Conservation (phyloP, 768 basidiomycete genomes). For the Astraeus odoratus region DNA sequence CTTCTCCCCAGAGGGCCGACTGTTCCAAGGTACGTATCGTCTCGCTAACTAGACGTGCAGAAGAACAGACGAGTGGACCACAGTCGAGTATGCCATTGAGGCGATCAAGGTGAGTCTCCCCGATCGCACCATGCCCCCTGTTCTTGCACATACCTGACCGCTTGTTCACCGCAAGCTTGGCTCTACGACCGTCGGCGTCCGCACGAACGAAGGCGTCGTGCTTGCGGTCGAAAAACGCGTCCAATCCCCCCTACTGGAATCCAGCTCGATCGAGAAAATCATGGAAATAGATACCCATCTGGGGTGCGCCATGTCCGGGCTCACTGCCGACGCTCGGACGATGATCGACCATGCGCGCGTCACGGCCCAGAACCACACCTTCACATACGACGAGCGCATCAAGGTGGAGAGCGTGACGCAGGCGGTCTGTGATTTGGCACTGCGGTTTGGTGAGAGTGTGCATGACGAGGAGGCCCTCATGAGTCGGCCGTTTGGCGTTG, state of each 20-base stretch:
- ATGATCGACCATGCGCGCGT: constrained; percentile 99
- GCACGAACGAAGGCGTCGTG: constrained; percentile 83
- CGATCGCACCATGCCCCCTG: not conserved
- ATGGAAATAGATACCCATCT: constrained; percentile 99
- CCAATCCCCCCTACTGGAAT: constrained; percentile 92
- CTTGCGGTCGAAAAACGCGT: constrained; percentile 98
- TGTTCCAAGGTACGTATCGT: constrained; percentile 83
- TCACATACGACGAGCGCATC: constrained; percentile 95
- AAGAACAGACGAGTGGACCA: constrained; percentile 10
- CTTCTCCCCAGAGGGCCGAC: constrained; percentile 95
- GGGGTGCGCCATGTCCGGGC: constrained; percentile 95
- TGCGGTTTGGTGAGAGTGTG: constrained; percentile 97
- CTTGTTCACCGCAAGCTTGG: constrained; percentile 61
- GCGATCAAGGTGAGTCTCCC: constrained; percentile 84
- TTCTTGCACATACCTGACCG: constrained; percentile 1
- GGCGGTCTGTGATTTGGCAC: constrained; percentile 94
- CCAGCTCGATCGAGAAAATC: constrained; percentile 96
- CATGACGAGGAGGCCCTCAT: constrained; percentile 99
- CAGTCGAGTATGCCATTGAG: constrained; percentile 99
- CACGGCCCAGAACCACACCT: constrained; percentile 90
- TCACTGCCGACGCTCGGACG: constrained; percentile 96
- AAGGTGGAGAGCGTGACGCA: constrained; percentile 98
- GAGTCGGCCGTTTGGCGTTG: constrained; percentile 98
- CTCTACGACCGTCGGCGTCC: constrained; percentile 94
- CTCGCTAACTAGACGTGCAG: not conserved